Percentiles rank a stretch among this genome's conserved stretches.
Evolutionary conservation across 2,329 filamentous ascomycete species (phyloP).

Genomic region (Ascosphaera aggregata): DNA sequence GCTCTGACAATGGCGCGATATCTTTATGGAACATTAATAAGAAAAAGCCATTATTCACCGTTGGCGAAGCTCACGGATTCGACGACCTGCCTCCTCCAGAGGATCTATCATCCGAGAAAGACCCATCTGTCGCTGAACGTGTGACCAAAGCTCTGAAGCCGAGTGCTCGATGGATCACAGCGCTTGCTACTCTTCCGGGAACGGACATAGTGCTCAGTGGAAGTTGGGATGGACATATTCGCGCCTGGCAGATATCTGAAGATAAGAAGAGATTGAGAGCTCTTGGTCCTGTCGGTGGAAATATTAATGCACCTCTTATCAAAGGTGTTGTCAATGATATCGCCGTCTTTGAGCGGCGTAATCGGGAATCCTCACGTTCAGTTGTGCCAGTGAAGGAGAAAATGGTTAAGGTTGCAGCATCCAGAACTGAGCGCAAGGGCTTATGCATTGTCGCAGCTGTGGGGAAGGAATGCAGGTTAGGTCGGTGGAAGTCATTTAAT

Average conservation of each 20-base stretch:
- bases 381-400: conserved; percentile 3
- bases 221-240: conserved; percentile 78
- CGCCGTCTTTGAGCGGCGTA: conserved; percentile 59
- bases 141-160: conserved; percentile 26
- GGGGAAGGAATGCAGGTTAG: conserved; percentile 66
- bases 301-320: conserved; percentile 19
- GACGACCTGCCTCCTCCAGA: conserved; percentile 46
- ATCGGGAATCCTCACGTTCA: conserved; percentile 9
- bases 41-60: conserved; percentile 75
- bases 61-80: conserved; percentile 63
- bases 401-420: conserved; percentile 7
- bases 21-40: conserved; percentile 76
- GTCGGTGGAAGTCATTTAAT: conserved; percentile 43
- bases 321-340: conserved; percentile 76
- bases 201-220: conserved; percentile 77
- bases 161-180: conserved; percentile 72
- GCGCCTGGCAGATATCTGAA: conserved; percentile 63
- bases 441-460: conserved; percentile 69
- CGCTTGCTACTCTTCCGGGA: conserved; percentile 64
- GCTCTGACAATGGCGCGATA: conserved; percentile 72
- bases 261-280: conserved; percentile 61
- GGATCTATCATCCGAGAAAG: conserved; percentile 51
- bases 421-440: conserved; percentile 28
- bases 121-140: conserved; percentile 27
- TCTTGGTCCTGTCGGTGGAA: conserved; percentile 38